phyloP scores from a whole-genome alignment of 768 basidiomycete genomes.

The Amylocystis lapponica region DNA sequence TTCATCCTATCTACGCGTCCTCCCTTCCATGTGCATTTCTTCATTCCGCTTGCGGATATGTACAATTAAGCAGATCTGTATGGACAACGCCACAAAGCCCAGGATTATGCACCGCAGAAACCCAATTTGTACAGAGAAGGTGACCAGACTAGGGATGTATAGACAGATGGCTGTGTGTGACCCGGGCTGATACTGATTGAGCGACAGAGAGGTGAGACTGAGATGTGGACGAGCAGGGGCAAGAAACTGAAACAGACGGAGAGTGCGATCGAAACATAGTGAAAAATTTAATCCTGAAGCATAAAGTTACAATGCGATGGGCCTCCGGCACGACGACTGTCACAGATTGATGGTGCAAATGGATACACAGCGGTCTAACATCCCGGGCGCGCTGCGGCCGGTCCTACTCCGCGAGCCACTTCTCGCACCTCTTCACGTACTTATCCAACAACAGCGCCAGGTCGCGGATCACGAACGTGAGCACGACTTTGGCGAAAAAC shows the following conservation, averaged over 20 bases:
- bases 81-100: constrained; percentile 4
- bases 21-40: constrained; percentile 1
- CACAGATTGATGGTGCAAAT: constrained; percentile 4
- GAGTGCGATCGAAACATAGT: constrained; percentile 20
- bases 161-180: neutral
- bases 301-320: constrained; percentile 27
- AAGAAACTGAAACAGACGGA: constrained; percentile 26
- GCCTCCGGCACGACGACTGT: constrained; percentile 8
- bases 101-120: constrained; percentile 5
- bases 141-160: constrained; percentile 3
- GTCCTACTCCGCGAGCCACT: constrained; percentile 77
- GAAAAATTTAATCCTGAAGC: constrained; percentile 25
- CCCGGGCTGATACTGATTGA: no score
- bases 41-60: constrained; percentile 10
- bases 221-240: constrained; percentile 17
- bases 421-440: constrained; percentile 90
- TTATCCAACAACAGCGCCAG: constrained; percentile 85
- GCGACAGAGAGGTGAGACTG: constrained; percentile 1
- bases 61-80: constrained; percentile 15
- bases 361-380: constrained; percentile 4
- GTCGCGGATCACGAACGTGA: constrained; percentile 87
- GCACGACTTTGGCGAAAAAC: constrained; percentile 84
- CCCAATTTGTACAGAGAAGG: constrained; percentile 7
- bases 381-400: neutral
- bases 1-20: neutral